Percentiles rank a stretch among this genome's conserved stretches.
Evolutionary conservation across 2,329 filamentous ascomycete species (phyloP).

Genomic region (Colletotrichum graminicola): DNA sequence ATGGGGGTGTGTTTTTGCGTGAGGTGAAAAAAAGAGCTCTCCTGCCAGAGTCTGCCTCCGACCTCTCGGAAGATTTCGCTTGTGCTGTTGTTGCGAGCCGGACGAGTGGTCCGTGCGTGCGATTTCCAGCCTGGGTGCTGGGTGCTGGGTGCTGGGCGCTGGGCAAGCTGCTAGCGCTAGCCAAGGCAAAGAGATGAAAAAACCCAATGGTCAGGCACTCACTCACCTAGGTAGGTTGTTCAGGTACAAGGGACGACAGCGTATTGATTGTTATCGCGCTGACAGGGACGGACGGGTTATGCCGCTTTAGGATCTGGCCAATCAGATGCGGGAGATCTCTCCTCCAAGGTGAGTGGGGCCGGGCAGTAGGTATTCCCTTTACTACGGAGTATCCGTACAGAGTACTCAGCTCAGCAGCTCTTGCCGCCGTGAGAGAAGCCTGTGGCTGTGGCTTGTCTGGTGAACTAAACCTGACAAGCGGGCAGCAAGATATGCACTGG

Average conservation of each 20-base stretch:
- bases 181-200: not conserved
- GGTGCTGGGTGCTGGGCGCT: not conserved
- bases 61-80: slow-evolving; percentile 60
- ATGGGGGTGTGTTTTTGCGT: slow-evolving; percentile 40
- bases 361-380: not conserved
- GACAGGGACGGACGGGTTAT: slow-evolving; percentile 24
- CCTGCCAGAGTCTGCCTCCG: slow-evolving; percentile 37
- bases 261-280: slow-evolving; percentile 7
- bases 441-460: not conserved
- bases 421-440: not conserved
- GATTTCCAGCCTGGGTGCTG: not conserved
- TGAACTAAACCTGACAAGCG: not conserved
- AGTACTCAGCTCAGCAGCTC: not conserved
- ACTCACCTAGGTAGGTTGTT: not conserved
- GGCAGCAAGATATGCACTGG: not conserved
- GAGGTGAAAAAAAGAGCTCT: slow-evolving; percentile 44
- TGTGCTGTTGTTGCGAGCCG: slow-evolving; percentile 45
- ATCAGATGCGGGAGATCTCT: not conserved
- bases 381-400: too few species aligned
- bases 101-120: slow-evolving; percentile 36
- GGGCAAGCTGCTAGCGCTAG: too few species aligned
- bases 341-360: not conserved
- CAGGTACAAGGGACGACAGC: slow-evolving; percentile 4
- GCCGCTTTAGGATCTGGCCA: slow-evolving; percentile 24
- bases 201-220: too few species aligned